Base-by-base conservation (phyloP, 306 rosid genomes). In the Gynostemma pentaphyllum region DNA sequence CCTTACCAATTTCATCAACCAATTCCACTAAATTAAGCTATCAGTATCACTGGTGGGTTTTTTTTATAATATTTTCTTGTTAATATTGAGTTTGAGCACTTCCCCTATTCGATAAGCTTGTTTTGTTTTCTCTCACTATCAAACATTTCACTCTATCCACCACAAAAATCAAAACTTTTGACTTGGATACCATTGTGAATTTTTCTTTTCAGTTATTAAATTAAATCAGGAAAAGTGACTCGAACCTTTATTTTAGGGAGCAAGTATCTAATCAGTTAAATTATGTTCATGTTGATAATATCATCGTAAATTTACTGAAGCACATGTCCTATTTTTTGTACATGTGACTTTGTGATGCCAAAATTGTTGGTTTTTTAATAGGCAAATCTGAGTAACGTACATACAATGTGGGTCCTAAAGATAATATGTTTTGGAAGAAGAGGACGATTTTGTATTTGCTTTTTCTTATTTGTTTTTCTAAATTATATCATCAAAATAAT, bases 101-200 rank as follows among this genome's bases (percentile, higher is more conserved):
- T n/a, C n/a, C n/a, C n/a, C n/a, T n/a, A n/a, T 26, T 15, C 18
- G 53, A 54, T 40, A 54, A 19, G 16, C 7, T 9, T 16, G 29
- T 4, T 32, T 16, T 34, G 7, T 55, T 55, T 55, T 30, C 9
- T 30, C 4, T 30, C 41, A 30, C 29, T 28, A 54, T 28, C 42
- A n/a, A n/a, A 28, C 3, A 8, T 14, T 30, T 3, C 24, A 54
- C 28, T 28, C 28, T 28, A 29, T 54, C 16, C 13, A 54, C 41
- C 44, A 29, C 15, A 55, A 55, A 55, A 5, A 18, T 55, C 62
- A 41, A 55, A 57, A 57, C 0, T 57, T 57, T 56, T 15, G 28
- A 56, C 47, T 37, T 59, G 13, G 37, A 59, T 36, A 59, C 30
- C 32, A 59, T 59, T 59, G n/a, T n/a, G n/a, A n/a, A n/a, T n/a